Evolutionary conservation across 805 yeast genomes (phyloP).

Genomic region (Metschnikowia vanudenii): DNA sequence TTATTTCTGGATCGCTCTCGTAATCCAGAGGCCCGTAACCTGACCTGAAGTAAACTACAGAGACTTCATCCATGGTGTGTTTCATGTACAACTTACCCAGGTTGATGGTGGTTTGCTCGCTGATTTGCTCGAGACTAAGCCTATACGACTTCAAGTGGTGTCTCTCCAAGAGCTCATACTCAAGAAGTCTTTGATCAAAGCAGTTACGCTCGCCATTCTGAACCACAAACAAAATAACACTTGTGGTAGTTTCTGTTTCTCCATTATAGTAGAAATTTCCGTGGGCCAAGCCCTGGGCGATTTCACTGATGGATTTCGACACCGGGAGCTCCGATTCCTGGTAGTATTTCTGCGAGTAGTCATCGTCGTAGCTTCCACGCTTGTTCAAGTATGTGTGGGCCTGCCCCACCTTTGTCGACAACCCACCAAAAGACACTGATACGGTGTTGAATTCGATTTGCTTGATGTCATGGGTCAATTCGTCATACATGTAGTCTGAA

Average conservation of each 20-base stretch:
- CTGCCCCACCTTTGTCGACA: constrained; percentile 75
- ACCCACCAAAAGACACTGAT: constrained; percentile 92
- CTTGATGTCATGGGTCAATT: constrained; percentile 54
- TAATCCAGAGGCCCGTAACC: constrained; percentile 89
- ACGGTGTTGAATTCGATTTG: constrained; percentile 97
- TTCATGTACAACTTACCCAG: constrained; percentile 51
- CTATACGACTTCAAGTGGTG: constrained; percentile 64
- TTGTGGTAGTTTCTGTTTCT: constrained; percentile 24
- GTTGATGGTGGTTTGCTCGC: constrained; percentile 40
- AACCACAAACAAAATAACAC: constrained; percentile 70
- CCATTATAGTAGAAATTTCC: constrained; percentile 57
- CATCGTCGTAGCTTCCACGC: constrained; percentile 52
- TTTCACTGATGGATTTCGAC: constrained; percentile 58
- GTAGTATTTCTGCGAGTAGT: constrained; percentile 42
- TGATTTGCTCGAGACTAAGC: constrained; percentile 61
- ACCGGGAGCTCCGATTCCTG: constrained; percentile 55
- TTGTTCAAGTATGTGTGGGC: constrained; percentile 67
- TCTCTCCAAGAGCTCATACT: constrained; percentile 58
- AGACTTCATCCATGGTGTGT: constrained; percentile 64
- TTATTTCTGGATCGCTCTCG: constrained; percentile 45
- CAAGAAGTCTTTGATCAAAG: constrained; percentile 86
- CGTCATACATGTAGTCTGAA: constrained; percentile 77
- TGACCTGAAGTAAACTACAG: constrained; percentile 86
- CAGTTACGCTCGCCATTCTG: constrained; percentile 87
- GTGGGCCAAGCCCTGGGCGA: constrained; percentile 68